Evolutionary conservation across 1,139 yeast species (phyloP), one percentile per base, ranked within the genome.

Genomic region (Debaryomycetaceae sp.): DNA sequence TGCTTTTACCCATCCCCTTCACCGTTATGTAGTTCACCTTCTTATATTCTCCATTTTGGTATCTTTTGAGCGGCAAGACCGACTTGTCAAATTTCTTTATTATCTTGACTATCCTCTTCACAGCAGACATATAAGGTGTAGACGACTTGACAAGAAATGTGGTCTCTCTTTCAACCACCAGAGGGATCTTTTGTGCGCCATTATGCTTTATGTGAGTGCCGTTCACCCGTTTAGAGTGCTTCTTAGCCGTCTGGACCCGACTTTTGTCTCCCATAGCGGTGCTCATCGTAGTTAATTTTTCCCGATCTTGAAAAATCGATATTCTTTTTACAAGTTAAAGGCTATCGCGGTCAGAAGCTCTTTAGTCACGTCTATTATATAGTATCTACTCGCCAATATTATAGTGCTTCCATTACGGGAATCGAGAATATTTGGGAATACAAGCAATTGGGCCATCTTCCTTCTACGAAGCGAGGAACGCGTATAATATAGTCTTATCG

Each of bases 1-100:
- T 77, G 6, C 87, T 75, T 43, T 73, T 76, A 1, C 91, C 91
- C 88, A 85, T 83, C 0, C 89, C 93, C 49, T 79, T 67, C 2
- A 85, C 74, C 0, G 75, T 68, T 13, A 85, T 65, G 54, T 68
- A 77, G 37, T 70, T 60, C 1, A 70, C 66, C 33, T 69, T 64
- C 44, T 66, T 69, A 51, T 63, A 71, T 33, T 68, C 68, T 2
- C 72, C 72, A 36, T 63, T 60, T 43, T 73, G 72, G 45, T 66
- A 71, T 49, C 70, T 72, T 23, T 60, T 59, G 31, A 60, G 58
- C 6, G 65, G 62, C 31, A 63, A 54, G 7, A 53, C 45, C 11
- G 62, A 46, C 41, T 62, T 66, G 43, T 66, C 65, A 50, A 70
- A 69, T 46, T 66, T 70, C 6, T 59, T 62, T 24, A 84, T 56